Base-by-base conservation (phyloP, 306 rosid species). In the Acmispon strigosus region DNA sequence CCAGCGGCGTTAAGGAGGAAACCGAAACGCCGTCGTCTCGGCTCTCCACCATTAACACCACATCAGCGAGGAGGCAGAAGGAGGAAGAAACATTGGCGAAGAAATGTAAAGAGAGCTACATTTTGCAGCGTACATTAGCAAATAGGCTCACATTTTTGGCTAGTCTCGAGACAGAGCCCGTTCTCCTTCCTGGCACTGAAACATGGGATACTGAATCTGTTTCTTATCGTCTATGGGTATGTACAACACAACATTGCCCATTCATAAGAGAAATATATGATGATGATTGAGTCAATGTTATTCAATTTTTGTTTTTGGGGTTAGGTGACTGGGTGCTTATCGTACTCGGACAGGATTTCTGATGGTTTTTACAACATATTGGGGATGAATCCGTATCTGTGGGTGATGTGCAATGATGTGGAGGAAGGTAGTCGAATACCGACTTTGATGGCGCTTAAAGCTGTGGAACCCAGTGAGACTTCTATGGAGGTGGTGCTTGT, bases 361-460 rank as follows among this genome's bases (percentile, higher is more conserved):
- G 99, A 94, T 69, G 97, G 99, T 39, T 94, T 94, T 86, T 94
- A 89, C 66, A 91, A 87, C 80, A 91, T 94, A 44, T 61, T 87
- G 87, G 99, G 99, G 73, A 91, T 94, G 97, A 94, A 94, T 77
- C 99, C 99, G 42, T 89, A 91, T 85, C 77, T 94, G 11, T 94
- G 99, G 99, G 80, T 82, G 73, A 86, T 91, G 96, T 91, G 99
- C 88, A 94, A 91, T 79, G 91, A 86, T 10, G 58, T 19, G 29
- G 96, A 87, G 57, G 90, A 89, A 77, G 96, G 92, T 14, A 83
- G 62, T 60, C 66, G 62, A 71, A 41, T 86, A 14, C 99, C 99
- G 1, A 66, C 85, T 36, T 76, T 94, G 75, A 75, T 78, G 87
- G 82, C 96, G 14, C 95, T 94, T 60, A 89, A 80, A 81, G 86